Percentiles rank a stretch among this genome's conserved stretches.
phyloP scores from a whole-genome alignment of 164 flowering plant genomes.

The Taxillus chinensis region DNA sequence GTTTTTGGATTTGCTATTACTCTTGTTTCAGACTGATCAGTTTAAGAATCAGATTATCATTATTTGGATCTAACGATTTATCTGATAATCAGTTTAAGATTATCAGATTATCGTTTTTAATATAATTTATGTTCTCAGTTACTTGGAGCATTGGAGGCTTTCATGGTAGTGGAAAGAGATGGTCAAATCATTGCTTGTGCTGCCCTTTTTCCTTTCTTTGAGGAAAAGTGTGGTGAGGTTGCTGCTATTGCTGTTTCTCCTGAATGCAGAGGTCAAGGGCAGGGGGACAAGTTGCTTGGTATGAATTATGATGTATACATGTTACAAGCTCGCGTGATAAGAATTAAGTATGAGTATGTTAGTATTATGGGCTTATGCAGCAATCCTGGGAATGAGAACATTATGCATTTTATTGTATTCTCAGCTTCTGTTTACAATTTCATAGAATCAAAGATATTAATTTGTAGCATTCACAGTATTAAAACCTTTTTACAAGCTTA shows the following conservation, averaged over 20 bases:
- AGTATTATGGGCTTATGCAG: too few relatives aligned
- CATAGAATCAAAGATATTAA: too few relatives aligned
- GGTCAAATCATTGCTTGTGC: slow-evolving; percentile 94
- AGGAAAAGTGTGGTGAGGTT: slow-evolving; percentile 85
- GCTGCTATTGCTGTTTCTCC: slow-evolving; percentile 93
- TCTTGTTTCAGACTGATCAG: too few relatives aligned
- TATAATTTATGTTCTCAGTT: slow-evolving; percentile 30
- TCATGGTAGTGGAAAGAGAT: slow-evolving; percentile 85
- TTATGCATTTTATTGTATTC: too few relatives aligned
- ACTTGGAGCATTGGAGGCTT: slow-evolving; percentile 53
- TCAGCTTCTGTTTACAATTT: too few relatives aligned
- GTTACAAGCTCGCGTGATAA: not conserved
- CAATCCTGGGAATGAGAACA: too few relatives aligned
- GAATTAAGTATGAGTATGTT: not conserved
- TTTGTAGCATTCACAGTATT: too few relatives aligned
- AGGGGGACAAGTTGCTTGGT: slow-evolving; percentile 97
- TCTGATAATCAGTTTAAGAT: not conserved
- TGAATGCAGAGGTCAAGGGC: slow-evolving; percentile 97
- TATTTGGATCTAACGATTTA: too few relatives aligned
- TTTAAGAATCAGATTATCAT: too few relatives aligned
- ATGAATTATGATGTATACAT: slow-evolving; percentile 11
- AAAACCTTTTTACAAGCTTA: too few relatives aligned
- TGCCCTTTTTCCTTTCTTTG: slow-evolving; percentile 79
- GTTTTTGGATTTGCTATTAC: too few relatives aligned
- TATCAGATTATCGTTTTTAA: slow-evolving; percentile 3